Conservation (phyloP, 163 green algal species). For the Coccomyxa subellipsoidea region DNA sequence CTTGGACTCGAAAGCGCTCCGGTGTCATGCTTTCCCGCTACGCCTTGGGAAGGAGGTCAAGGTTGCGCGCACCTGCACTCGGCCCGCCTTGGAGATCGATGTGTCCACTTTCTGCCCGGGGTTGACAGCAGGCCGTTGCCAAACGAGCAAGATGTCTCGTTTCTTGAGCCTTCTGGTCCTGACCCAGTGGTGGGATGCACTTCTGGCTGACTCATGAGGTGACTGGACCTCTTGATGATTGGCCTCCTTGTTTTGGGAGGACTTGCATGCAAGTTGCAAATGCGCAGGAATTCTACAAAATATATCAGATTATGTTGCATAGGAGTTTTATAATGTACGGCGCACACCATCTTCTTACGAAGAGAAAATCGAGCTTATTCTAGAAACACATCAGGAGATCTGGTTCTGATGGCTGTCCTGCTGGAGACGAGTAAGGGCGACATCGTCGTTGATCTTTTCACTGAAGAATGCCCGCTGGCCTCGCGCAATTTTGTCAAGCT, state of each 20-base stretch:
- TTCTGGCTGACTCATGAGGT: neutral
- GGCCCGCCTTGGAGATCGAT: neutral
- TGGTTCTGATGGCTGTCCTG: conserved; percentile 88
- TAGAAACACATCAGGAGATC: too few species aligned
- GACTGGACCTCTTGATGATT: neutral
- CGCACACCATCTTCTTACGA: too few species aligned
- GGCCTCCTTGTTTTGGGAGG: neutral
- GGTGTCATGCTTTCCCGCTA: neutral
- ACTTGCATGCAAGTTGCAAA: too few species aligned
- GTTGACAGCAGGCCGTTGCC: neutral
- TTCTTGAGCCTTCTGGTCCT: neutral
- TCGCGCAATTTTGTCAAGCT: conserved; percentile 98
- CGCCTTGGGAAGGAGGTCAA: neutral
- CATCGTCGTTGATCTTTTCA: conserved; percentile 90
- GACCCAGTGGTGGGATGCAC: neutral
- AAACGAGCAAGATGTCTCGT: neutral
- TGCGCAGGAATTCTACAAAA: too few species aligned
- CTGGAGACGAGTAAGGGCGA: conserved; percentile 92
- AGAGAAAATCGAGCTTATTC: too few species aligned
- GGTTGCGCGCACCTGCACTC: neutral
- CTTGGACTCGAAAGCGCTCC: neutral
- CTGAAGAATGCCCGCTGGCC: conserved; percentile 82
- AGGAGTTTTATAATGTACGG: too few species aligned
- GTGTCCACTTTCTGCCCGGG: neutral
- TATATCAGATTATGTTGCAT: too few species aligned